Base-by-base conservation (phyloP, 768 basidiomycete species). In the Rhizopogon vulgaris region DNA sequence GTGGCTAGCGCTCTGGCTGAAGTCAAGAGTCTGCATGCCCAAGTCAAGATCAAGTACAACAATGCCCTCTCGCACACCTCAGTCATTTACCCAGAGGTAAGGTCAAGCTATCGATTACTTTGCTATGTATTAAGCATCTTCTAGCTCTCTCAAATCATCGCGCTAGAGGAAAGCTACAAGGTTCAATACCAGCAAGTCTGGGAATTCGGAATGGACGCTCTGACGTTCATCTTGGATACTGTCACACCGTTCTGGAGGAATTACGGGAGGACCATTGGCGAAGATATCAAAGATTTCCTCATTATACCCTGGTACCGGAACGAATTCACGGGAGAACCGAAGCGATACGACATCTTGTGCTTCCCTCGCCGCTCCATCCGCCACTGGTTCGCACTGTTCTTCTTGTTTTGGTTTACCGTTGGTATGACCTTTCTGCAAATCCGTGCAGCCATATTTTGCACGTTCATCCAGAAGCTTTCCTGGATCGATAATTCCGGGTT, bases 241-340 rank as follows among this genome's bases (percentile, higher is more conserved):
- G 82, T 90, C 12, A 81, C 87, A 1, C 88, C 88, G 0, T 79
- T 90, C 61, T 90, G 88, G 88, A 74, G 87, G 55, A 86, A 77
- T 32, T 88, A 90, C 54, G 88, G 88, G 48, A 88, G 85, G 60
- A 78, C 80, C n/a, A 88, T 90, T 48, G 85, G 86, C 30, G 80
- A 87, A 61, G 88, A 90, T 59, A 76, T 87, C 40, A 82, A 83
- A 42, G 86, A 88, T 55, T 90, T 90, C 62, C 79, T 90, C 53
- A 86, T 90, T 58, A 82, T 90, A 52, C 88, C 88, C 6, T 77
- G 87, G 59, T 90, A 90, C 56, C 80, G 88, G 32, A 87, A 90
- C 63, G 88, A 90, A 62, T 90, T 89, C 62, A 89, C 88, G 0
- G 88, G 88, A 30, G 85, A 87, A 69, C 46, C 80, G 36, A 84